Conservation (phyloP, 371 early-diverging fungal genomes). For the Capniomyces stellatus region DNA sequence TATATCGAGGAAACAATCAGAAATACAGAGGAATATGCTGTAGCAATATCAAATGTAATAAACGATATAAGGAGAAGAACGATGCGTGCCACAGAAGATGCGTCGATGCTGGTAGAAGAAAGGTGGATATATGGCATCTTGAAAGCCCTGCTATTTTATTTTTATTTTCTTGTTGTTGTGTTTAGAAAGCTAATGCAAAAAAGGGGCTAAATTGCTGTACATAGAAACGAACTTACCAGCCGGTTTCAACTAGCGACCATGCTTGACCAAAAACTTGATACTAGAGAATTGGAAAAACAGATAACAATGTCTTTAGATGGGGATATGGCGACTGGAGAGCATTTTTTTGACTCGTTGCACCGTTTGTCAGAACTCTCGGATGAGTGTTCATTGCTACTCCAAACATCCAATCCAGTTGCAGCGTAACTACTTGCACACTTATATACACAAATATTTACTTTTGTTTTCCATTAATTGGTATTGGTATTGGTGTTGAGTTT, state of each 20-base stretch:
- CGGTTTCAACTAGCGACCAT: not conserved
- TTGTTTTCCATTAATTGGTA: not conserved
- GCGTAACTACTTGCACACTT: not conserved
- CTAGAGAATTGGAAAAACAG: not conserved
- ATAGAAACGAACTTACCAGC: not conserved
- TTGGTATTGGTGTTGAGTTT: not conserved
- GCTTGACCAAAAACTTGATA: not conserved
- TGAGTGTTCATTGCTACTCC: not conserved
- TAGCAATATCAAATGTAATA: not conserved
- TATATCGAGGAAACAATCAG: not conserved
- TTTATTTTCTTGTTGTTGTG: no score
- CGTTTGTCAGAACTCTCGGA: not conserved
- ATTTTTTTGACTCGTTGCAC: not conserved
- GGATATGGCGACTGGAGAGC: not conserved
- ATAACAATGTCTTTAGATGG: not conserved
- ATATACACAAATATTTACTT: not conserved
- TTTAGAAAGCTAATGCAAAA: no score
- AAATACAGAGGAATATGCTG: not conserved
- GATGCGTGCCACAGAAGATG: not conserved
- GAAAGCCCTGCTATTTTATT: not conserved
- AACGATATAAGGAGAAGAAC: not conserved
- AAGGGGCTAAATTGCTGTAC: not conserved
- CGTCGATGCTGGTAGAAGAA: not conserved
- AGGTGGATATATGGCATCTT: not conserved
- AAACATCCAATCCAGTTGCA: constrained; percentile 1